A percentile compares a stretch with the other conserved stretches of the same genome.
Evolutionary conservation across 192 early-diverging fungal species (phyloP).

Genomic region (Podochytrium sp.): DNA sequence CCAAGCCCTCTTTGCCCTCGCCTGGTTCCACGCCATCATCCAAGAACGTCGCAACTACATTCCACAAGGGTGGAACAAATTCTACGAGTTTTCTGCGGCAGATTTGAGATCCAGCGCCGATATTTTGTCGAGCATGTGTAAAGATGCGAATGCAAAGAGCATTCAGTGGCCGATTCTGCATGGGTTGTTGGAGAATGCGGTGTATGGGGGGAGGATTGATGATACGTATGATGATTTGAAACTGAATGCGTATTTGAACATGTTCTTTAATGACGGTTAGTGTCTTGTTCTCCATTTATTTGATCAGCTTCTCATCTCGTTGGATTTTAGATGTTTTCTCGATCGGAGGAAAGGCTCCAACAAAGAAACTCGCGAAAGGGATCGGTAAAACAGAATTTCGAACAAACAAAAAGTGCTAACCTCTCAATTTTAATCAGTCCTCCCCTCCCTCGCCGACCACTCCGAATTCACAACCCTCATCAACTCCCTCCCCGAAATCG

Average conservation of each 20-base stretch:
- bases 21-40: conserved; percentile 66
- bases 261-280: conserved; percentile 61
- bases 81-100: conserved; percentile 64
- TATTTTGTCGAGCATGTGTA: conserved; percentile 48
- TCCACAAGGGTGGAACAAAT: conserved; percentile 69
- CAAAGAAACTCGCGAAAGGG: conserved; percentile 50
- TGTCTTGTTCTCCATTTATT: neutral
- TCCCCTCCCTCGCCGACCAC: conserved; percentile 50
- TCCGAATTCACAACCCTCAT: conserved; percentile 44
- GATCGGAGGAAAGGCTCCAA: conserved; percentile 39
- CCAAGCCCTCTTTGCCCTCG: conserved; percentile 60
- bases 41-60: conserved; percentile 64
- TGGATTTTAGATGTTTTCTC: conserved; percentile 44
- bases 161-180: conserved; percentile 55
- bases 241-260: conserved; percentile 48
- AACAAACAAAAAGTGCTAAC: neutral
- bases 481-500: conserved; percentile 48
- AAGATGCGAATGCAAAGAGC: conserved; percentile 18
- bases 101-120: conserved; percentile 61
- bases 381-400: conserved; percentile 30
- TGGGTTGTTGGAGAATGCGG: conserved; percentile 59
- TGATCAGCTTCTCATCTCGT: neutral
- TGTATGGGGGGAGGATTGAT: conserved; percentile 67
- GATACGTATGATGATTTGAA: conserved; percentile 54
- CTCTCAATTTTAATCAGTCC: neutral